These are phyloP conservation scores for Dimocarpus longan DNA, from an alignment of 345 rosid species.

Conservation along the genomic window DNA sequence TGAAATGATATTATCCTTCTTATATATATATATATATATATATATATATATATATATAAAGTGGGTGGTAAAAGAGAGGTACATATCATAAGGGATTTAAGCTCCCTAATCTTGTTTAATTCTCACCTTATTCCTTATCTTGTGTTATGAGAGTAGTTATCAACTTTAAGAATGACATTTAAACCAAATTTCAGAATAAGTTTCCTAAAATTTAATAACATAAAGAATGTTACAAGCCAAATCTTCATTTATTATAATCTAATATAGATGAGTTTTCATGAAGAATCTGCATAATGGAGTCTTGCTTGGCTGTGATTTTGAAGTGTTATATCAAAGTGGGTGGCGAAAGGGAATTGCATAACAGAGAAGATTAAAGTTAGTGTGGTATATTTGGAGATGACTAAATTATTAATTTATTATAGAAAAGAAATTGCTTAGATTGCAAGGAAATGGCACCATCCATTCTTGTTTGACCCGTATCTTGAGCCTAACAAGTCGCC, in stretches of 20 bases:
- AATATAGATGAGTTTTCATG: not conserved
- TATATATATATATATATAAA: not conserved
- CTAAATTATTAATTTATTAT: constrained; percentile 20
- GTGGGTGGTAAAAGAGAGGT: constrained; percentile 49
- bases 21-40: too few relatives aligned
- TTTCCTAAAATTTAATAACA: not conserved
- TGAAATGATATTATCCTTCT: too few relatives aligned
- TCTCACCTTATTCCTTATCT: not conserved
- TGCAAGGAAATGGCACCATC: constrained; percentile 48
- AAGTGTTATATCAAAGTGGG: constrained; percentile 1
- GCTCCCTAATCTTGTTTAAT: not conserved
- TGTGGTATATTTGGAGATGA: not conserved
- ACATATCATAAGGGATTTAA: not conserved
- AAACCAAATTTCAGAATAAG: too few relatives aligned
- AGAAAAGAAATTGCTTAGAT: constrained; percentile 47
- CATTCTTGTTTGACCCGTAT: constrained; percentile 88
- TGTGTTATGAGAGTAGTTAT: too few relatives aligned
- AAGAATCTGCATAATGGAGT: not conserved
- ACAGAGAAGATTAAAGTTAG: not conserved
- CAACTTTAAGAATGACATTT: too few relatives aligned
- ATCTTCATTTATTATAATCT: not conserved
- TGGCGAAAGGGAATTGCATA: not conserved
- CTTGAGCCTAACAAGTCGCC: constrained; percentile 59
- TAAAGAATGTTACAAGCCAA: not conserved
- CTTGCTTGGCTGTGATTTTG: not conserved